Percentiles rank a stretch among this genome's conserved stretches.
Evolutionary conservation across 106 monocot species (phyloP).

Genomic region (Dendrobium chrysotoxum): DNA sequence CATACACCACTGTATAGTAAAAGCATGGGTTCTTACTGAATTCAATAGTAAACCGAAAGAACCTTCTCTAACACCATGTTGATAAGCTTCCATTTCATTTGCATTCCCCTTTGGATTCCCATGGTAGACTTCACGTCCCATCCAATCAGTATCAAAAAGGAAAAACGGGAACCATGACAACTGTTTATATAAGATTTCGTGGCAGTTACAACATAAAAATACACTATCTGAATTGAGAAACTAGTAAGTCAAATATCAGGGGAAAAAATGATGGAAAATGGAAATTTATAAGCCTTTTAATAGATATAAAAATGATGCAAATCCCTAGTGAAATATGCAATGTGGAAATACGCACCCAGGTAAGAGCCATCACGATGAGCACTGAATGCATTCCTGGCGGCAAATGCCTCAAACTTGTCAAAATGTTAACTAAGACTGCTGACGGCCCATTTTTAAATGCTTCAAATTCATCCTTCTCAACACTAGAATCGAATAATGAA

Average conservation of each 20-base stretch:
- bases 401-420: conserved; percentile 93
- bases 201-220: not conserved
- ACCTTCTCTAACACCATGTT: conserved; percentile 95
- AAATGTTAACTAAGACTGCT: conserved; percentile 85
- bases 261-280: not conserved
- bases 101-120: conserved; percentile 76
- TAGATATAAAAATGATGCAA: not conserved
- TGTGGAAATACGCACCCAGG: conserved; percentile 65
- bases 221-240: not conserved
- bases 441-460: conserved; percentile 54
- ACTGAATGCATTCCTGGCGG: conserved; percentile 92
- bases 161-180: conserved; percentile 98
- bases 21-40: conserved; percentile 79
- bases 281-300: not conserved
- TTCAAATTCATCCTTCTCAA: conserved; percentile 26
- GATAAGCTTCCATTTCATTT: conserved; percentile 42
- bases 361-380: conserved; percentile 92
- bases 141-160: conserved; percentile 99
- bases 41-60: conserved; percentile 98
- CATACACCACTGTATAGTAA: too few species aligned
- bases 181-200: conserved; percentile 28
- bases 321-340: not conserved
- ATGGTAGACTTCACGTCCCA: conserved; percentile 99
- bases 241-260: not conserved
- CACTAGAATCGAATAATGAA: conserved; percentile 13